Conservation (phyloP, 2,329 filamentous ascomycete species). For the Botryotinia narcissicola region DNA sequence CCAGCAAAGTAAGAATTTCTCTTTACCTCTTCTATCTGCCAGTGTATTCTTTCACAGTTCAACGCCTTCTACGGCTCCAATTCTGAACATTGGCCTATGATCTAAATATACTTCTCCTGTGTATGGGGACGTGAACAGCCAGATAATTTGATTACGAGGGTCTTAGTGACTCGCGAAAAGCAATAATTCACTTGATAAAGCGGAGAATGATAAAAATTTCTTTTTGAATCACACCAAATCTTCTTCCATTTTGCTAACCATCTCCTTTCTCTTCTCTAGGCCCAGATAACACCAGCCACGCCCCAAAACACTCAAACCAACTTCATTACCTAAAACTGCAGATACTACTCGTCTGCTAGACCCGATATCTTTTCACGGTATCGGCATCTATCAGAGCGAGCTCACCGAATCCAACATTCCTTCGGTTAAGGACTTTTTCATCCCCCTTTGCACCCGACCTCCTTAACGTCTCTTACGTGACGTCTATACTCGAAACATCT, state of each 20-base stretch:
- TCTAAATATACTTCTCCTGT: neutral
- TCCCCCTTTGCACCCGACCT: conserved; percentile 79
- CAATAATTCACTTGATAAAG: conserved; percentile 1
- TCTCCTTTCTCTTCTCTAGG: conserved; percentile 41
- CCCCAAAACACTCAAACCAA: conserved; percentile 33
- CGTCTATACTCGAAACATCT: conserved; percentile 57
- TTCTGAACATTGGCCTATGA: neutral
- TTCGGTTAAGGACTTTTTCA: conserved; percentile 76
- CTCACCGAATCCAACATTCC: conserved; percentile 76
- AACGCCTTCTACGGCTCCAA: neutral
- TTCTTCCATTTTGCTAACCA: conserved; percentile 19
- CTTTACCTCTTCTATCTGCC: neutral
- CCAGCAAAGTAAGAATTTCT: conserved; percentile 74
- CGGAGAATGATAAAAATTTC: neutral
- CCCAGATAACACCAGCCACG: conserved; percentile 59
- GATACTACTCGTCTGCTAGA: conserved; percentile 72
- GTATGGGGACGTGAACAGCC: neutral
- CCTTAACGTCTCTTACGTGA: conserved; percentile 79
- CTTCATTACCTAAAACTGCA: conserved; percentile 43
- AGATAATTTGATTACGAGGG: neutral
- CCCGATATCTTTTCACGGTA: conserved; percentile 81
- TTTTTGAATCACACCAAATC: neutral
- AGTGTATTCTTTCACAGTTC: neutral
- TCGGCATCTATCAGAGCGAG: conserved; percentile 76
- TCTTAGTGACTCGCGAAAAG: neutral